Conservation (phyloP, 1,284 basidiomycete species). For the Puccinia horiana region DNA sequence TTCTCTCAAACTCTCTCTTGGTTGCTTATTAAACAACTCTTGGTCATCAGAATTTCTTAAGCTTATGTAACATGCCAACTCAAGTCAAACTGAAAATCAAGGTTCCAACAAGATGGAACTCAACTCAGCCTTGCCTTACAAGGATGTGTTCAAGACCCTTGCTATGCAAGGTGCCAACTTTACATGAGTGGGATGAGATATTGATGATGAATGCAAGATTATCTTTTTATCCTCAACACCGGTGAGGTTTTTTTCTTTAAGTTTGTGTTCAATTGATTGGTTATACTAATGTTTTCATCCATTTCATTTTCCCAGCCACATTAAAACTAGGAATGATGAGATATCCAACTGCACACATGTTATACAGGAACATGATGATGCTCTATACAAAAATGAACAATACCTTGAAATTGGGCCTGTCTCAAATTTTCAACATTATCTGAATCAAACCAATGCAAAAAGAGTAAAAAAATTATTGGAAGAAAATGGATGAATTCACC, state of each 20-base stretch:
- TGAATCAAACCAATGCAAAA: neutral
- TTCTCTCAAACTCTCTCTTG: too few species aligned
- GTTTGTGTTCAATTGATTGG: neutral
- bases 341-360: neutral
- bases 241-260: neutral
- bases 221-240: neutral
- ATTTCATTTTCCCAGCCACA: neutral
- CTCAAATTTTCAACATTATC: neutral
- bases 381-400: neutral
- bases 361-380: neutral
- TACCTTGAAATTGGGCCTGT: neutral
- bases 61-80: neutral
- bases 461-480: constrained; percentile 8
- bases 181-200: constrained; percentile 16
- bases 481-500: neutral
- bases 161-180: neutral
- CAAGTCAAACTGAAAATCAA: neutral
- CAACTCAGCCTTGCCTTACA: neutral
- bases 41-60: too few species aligned
- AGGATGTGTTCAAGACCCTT: neutral
- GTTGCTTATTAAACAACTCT: too few species aligned
- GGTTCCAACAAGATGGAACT: neutral
- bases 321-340: neutral
- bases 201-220: neutral
- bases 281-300: neutral